phyloP scores from a whole-genome alignment of 2,329 filamentous ascomycete genomes.

The Dothideomycetes sp. region DNA sequence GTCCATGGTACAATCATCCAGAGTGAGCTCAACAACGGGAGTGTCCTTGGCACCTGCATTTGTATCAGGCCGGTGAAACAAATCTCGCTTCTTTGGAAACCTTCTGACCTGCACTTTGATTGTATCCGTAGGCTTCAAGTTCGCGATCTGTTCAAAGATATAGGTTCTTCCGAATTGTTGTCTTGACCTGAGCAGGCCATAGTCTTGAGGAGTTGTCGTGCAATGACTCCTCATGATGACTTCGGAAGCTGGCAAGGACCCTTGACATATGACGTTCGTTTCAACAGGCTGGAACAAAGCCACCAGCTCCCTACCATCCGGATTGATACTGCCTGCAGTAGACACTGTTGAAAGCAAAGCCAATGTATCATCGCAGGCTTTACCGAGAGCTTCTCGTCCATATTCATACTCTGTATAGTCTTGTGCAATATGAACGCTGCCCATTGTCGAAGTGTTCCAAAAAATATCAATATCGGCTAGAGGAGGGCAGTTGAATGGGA shows the following conservation, averaged over 20 bases:
- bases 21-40: constrained; percentile 24
- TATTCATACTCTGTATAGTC: no score
- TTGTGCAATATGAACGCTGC: no score
- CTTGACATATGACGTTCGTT: neutral
- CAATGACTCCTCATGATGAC: neutral
- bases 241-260: neutral
- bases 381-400: no score
- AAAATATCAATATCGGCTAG: constrained; percentile 12
- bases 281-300: no score
- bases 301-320: no score
- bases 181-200: constrained; percentile 12
- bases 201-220: neutral
- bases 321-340: no score
- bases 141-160: constrained; percentile 10
- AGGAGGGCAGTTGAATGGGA: constrained; percentile 10
- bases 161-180: constrained; percentile 11
- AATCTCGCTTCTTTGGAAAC: constrained; percentile 48
- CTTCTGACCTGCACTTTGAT: constrained; percentile 13
- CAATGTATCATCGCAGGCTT: no score
- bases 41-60: constrained; percentile 6
- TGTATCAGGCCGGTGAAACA: constrained; percentile 36
- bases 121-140: neutral
- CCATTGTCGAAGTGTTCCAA: no score
- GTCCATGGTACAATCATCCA: constrained; percentile 35
- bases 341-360: no score